Evolutionary conservation across 345 rosid species (phyloP).

Genomic region (Iberis pinnata): DNA sequence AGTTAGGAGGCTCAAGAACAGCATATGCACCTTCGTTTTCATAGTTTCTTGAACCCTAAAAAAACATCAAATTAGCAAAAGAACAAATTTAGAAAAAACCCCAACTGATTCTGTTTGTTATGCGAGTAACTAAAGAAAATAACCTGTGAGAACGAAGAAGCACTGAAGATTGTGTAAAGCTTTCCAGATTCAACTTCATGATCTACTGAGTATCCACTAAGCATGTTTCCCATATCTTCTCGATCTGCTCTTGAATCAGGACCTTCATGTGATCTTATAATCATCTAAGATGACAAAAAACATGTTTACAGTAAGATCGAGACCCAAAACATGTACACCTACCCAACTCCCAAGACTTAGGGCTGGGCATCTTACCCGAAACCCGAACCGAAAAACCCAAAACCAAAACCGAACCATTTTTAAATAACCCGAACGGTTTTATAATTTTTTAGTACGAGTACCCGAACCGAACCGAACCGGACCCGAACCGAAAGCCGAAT

Average conservation of each 20-base stretch:
- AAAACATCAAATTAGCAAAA: not conserved
- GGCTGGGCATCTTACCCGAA: no score
- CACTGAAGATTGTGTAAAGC: constrained; percentile 36
- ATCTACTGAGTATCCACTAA: constrained; percentile 36
- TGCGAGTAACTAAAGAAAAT: not conserved
- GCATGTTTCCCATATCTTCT: constrained; percentile 35
- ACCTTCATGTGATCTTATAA: constrained; percentile 45
- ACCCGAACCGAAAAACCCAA: no score
- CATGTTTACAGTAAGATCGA: not conserved
- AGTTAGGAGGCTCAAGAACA: constrained; percentile 37
- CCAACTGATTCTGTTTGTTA: constrained; percentile 1
- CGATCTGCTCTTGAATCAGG: constrained; percentile 34
- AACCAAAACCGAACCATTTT: no score
- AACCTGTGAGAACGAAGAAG: constrained; percentile 36
- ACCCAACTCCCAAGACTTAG: no score
- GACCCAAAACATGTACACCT: no score
- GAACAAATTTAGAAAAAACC: constrained; percentile 2
- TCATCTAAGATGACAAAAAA: constrained; percentile 25
- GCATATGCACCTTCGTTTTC: constrained; percentile 39
- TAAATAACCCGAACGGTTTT: no score
- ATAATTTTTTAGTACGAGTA: no score
- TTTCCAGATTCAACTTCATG: constrained; percentile 42
- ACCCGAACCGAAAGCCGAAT: no score
- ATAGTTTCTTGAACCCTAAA: constrained; percentile 33
- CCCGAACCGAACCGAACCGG: no score